These are phyloP conservation scores for Saccharomyces pastorianus DNA, from an alignment of 1,139 yeast genomes.

Conservation along the genomic window DNA sequence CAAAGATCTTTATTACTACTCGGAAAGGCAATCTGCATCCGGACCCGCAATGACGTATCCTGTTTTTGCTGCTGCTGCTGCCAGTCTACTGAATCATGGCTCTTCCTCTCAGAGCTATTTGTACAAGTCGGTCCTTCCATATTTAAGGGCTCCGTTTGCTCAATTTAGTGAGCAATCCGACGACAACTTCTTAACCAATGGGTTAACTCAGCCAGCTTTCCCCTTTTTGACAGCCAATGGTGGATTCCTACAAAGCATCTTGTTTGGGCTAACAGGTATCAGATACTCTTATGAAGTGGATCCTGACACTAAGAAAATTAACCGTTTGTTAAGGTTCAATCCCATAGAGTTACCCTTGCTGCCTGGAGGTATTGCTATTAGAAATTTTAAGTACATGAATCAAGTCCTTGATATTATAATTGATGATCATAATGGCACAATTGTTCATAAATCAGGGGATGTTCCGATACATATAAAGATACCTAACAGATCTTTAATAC, in stretches of 20 bases:
- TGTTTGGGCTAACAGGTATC: constrained; percentile 68
- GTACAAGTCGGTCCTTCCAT: constrained; percentile 60
- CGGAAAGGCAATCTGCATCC: constrained; percentile 61
- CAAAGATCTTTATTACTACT: constrained; percentile 58
- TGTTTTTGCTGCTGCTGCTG: constrained; percentile 63
- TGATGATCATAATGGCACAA: constrained; percentile 40
- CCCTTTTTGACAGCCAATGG: constrained; percentile 85
- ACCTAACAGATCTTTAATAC: constrained; percentile 42
- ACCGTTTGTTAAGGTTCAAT: constrained; percentile 47
- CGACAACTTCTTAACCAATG: constrained; percentile 56
- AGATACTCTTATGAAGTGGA: constrained; percentile 41
- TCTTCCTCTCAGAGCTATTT: constrained; percentile 71
- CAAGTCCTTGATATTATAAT: constrained; percentile 49
- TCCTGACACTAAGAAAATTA: constrained; percentile 34
- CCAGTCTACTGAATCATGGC: constrained; percentile 51
- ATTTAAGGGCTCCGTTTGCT: constrained; percentile 67
- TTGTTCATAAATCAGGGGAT: constrained; percentile 40
- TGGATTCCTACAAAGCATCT: constrained; percentile 61
- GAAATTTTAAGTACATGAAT: constrained; percentile 56
- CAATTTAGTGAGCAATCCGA: constrained; percentile 76
- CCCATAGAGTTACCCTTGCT: constrained; percentile 55
- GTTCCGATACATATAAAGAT: constrained; percentile 39
- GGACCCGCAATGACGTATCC: constrained; percentile 92
- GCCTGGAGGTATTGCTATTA: constrained; percentile 48
- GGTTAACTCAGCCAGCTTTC: constrained; percentile 79